Conservation (phyloP, 176 grass and related monocot genomes). For the Musa troglodytarum region DNA sequence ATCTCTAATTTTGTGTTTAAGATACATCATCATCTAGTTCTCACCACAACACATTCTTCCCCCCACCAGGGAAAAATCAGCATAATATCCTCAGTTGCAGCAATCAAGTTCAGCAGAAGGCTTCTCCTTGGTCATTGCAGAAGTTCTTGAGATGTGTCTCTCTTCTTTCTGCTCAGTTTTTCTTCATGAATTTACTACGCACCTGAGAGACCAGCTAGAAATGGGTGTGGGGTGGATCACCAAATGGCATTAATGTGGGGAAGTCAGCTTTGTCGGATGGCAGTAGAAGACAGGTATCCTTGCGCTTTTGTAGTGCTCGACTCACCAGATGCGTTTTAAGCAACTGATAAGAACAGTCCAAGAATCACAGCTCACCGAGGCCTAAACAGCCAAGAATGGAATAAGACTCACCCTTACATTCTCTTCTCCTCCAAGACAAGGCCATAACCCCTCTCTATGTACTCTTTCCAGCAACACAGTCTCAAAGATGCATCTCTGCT, state of each 20-base stretch:
- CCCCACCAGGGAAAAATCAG: no score
- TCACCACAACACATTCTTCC: no score
- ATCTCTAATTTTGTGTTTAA: no score
- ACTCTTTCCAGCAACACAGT: not conserved
- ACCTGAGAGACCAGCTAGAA: not conserved
- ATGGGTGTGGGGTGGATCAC: not conserved
- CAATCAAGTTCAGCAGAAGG: no score
- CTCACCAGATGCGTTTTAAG: not conserved
- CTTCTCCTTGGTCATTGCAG: no score
- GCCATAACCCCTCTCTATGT: not conserved
- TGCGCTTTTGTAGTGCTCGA: not conserved
- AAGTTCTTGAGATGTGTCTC: no score
- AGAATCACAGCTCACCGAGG: not conserved
- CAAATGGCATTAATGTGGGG: constrained; percentile 3
- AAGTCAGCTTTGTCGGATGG: not conserved
- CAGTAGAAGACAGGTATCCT: not conserved
- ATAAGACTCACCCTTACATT: not conserved
- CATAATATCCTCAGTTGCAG: no score
- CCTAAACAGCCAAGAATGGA: not conserved
- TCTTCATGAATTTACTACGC: no score
- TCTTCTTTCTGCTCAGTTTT: no score
- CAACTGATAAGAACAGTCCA: not conserved
- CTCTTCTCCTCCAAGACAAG: not conserved
- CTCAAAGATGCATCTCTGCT: not conserved
- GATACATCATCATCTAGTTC: no score